Percentiles rank a stretch among this genome's conserved stretches.
These are phyloP conservation scores for Eutrema japonicum DNA, from an alignment of 345 rosid genomes.

Conservation along the genomic window DNA sequence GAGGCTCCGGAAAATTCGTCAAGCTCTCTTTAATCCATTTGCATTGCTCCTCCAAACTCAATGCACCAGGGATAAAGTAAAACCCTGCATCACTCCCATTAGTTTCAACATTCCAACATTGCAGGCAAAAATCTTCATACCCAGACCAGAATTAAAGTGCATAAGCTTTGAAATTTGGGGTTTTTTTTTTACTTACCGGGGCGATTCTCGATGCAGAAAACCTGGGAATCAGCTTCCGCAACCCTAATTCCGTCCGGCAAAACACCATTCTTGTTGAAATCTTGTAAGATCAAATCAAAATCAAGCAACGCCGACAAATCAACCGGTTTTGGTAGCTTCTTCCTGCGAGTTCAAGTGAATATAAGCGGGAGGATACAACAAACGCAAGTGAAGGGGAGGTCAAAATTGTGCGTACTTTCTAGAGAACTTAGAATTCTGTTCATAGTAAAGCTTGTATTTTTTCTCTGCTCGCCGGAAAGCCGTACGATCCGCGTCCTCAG, in stretches of 20 bases:
- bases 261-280: conserved; percentile 46
- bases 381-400: conserved; percentile 14
- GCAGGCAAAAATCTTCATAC: background rate
- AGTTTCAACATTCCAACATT: conserved; percentile 29
- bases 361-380: background rate
- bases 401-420: conserved; percentile 51
- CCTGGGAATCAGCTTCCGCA: conserved; percentile 42
- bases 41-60: conserved; percentile 79
- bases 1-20: conserved; percentile 76
- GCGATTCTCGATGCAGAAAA: conserved; percentile 67
- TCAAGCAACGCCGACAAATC: conserved; percentile 78
- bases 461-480: conserved; percentile 91
- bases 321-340: conserved; percentile 70
- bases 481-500: conserved; percentile 62
- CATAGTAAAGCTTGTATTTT: conserved; percentile 85
- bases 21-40: conserved; percentile 85
- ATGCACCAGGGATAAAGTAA: conserved; percentile 75
- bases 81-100: conserved; percentile 56
- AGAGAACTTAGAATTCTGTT: conserved; percentile 58
- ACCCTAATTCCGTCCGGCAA: conserved; percentile 62
- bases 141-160: background rate
- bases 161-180: background rate
- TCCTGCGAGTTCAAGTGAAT: conserved; percentile 52
- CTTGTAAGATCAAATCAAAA: conserved; percentile 57
- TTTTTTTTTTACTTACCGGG: conserved; percentile 56